Evolutionary conservation across 73 alveolate genomes (phyloP), one percentile per base, ranked within the genome.

Genomic region (Tetrahymena elliotti): DNA sequence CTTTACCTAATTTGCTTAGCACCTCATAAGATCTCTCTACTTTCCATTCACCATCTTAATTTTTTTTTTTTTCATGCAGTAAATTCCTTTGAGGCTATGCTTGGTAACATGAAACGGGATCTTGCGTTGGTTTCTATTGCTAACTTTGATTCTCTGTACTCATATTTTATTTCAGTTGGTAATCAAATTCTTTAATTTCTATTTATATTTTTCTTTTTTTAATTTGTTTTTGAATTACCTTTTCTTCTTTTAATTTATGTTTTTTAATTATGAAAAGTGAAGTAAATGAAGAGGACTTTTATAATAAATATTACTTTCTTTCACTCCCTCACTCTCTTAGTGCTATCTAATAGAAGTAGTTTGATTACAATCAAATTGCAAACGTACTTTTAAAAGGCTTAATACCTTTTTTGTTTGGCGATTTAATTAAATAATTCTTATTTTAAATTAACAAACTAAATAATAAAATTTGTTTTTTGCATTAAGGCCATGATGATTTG

Each of bases 1-100:
- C 98, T 96, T 96, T 98, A 94, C 97, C 98, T 68, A 68, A 68
- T 68, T 68, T 68, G 36, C 88, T 68, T 68, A 68, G 88, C 11
- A 68, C 88, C n/a, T 68, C 88, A 68, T 68, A 68, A 27, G 88
- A 68, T 31, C 88, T 68, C 88, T 68, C 88, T 68, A 68, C 36
- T 68, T 68, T 68, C 88, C 88, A 68, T 68, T 68, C 88, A 4
- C 88, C 88, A 68, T 68, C 88, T 68, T 68, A 68, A 68, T 68
- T 68, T 68, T 68, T 68, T 68, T 36, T 68, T 68, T 68, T 68
- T 68, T 68, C 88, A 68, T 68, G 88, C 88, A 68, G n/a, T 68
- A 68, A 68, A 68, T 68, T 68, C 20, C 88, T 68, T 68, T 68
- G 20, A 16, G 88, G 88, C 36, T 68, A 31, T 31, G 38, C 88